Base-by-base conservation (phyloP, 257 asterid species). In the Solanum pennellii region DNA sequence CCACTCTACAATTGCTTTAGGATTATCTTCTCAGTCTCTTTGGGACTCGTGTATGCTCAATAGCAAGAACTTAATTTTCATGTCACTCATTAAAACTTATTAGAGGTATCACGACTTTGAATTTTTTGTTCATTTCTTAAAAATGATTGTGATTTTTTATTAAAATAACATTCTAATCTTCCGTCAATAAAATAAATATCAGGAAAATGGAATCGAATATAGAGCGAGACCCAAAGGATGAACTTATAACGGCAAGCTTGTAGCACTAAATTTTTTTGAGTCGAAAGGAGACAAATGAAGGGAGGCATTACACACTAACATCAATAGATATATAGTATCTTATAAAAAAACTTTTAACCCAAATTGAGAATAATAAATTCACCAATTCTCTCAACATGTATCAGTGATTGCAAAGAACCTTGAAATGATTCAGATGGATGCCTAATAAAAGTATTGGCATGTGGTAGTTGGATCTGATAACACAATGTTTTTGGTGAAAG, bases 231-330 rank as follows among this genome's bases (percentile, higher is more conserved):
- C 0, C 3, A 23, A 52, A 18, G 0, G 0, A 18, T 15, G 20
- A 6, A 0, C 3, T 6, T 52, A 52, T 16, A 18, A 16, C 4
- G 1, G 0, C 7, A 16, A 2, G 23, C 4, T 6, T 16, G 0
- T 52, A 52, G 3, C 23, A 16, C n/a, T 16, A 16, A 52, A 52
- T 16, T 6, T 16, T 52, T 52, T 52, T 52, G 62, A 52, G 23
- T 3, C 3, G 62, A 52, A 52, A 52, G 23, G 62, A 52, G 62
- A 49, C 0, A 49, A 49, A 49, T 49, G 59, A 15, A 49, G 0
- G 59, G 8, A 15, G 6, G 59, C 21, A 3, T 49, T 37, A 37
- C 39, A 37, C 39, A 37, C 39, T 23, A 2, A 12, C 13, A n/a
- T 11, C 23, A 41, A 12, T 12, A 75, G 44, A 12, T 75, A 39